phyloP scores from a whole-genome alignment of 495 filamentous ascomycete genomes.

The Talaromyces wortmannii region DNA sequence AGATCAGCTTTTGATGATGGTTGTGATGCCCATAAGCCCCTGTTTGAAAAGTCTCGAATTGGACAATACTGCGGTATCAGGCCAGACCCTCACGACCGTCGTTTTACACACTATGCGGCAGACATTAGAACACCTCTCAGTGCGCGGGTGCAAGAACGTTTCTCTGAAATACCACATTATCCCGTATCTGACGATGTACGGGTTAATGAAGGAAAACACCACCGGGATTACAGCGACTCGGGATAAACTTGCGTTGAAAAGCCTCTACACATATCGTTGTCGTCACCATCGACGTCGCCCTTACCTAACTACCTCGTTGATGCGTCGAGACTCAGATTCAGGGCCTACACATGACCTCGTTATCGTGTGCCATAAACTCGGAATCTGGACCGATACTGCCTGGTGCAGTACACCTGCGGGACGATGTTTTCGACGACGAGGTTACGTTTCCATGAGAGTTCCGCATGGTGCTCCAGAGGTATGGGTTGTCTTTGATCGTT shows the following conservation, averaged over 20 bases:
- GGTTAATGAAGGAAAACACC: conserved; percentile 29
- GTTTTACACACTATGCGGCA: conserved; percentile 46
- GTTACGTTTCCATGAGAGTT: conserved; percentile 49
- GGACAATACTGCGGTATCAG: conserved; percentile 55
- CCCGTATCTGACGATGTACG: conserved; percentile 47
- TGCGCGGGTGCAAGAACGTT: conserved; percentile 59
- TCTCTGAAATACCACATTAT: conserved; percentile 60
- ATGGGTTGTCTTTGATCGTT: conserved; percentile 58
- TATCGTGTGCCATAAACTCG: conserved; percentile 52
- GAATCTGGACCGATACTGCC: conserved; percentile 58
- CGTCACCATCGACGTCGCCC: conserved; percentile 54
- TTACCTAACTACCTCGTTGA: conserved; percentile 48
- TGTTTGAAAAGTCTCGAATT: conserved; percentile 51
- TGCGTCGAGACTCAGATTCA: conserved; percentile 52
- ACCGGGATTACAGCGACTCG: conserved; percentile 23
- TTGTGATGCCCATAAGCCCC: conserved; percentile 48
- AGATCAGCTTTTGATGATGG: conserved; percentile 48
- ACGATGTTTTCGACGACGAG: conserved; percentile 48
- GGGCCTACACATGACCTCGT: conserved; percentile 58
- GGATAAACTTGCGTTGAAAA: conserved; percentile 45
- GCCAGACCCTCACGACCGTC: conserved; percentile 44
- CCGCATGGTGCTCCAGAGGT: conserved; percentile 47
- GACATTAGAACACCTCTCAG: conserved; percentile 51
- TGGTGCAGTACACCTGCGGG: conserved; percentile 58
- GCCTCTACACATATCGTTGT: conserved; percentile 55